Evolutionary conservation across 345 rosid species (phyloP).

Genomic region (Microthlaspi erraticum): DNA sequence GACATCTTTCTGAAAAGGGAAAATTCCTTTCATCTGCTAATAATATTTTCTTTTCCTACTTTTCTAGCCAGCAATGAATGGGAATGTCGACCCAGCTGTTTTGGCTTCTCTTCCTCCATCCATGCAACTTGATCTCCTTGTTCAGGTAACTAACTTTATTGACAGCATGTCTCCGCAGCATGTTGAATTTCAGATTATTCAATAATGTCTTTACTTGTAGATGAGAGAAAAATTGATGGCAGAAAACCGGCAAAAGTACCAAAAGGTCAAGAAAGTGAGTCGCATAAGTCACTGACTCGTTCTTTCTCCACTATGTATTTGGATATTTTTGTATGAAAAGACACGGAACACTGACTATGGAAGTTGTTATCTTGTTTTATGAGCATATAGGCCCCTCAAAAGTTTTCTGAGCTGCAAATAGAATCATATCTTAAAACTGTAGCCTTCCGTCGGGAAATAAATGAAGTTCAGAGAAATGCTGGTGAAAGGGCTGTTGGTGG

Average conservation of each 20-base stretch:
- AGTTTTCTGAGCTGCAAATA: constrained; percentile 92
- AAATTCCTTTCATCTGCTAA: constrained; percentile 21
- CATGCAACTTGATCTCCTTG: constrained; percentile 91
- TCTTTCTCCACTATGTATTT: constrained; percentile 26
- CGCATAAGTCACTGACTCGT: constrained; percentile 1
- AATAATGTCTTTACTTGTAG: constrained; percentile 49
- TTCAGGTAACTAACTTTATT: constrained; percentile 62
- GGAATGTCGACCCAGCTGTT: constrained; percentile 80
- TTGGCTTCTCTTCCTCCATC: constrained; percentile 92
- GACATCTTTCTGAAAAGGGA: too few relatives aligned
- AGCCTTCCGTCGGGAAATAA: constrained; percentile 94
- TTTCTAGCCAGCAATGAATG: constrained; percentile 57
- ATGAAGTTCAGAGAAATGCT: constrained; percentile 90
- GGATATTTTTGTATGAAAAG: constrained; percentile 5
- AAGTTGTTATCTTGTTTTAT: constrained; percentile 25
- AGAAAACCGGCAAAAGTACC: constrained; percentile 93
- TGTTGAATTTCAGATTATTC: constrained; percentile 21
- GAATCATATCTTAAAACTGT: constrained; percentile 93
- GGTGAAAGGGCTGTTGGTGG: constrained; percentile 87
- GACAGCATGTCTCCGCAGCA: constrained; percentile 21
- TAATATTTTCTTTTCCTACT: constrained; percentile 22
- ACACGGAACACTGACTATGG: constrained; percentile 20
- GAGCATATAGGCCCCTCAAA: constrained; percentile 74
- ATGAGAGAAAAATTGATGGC: constrained; percentile 98
- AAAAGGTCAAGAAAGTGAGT: constrained; percentile 91